These are phyloP conservation scores for Cladosporium sp. DNA, from an alignment of 2,329 filamentous ascomycete species.

Conservation along the genomic window DNA sequence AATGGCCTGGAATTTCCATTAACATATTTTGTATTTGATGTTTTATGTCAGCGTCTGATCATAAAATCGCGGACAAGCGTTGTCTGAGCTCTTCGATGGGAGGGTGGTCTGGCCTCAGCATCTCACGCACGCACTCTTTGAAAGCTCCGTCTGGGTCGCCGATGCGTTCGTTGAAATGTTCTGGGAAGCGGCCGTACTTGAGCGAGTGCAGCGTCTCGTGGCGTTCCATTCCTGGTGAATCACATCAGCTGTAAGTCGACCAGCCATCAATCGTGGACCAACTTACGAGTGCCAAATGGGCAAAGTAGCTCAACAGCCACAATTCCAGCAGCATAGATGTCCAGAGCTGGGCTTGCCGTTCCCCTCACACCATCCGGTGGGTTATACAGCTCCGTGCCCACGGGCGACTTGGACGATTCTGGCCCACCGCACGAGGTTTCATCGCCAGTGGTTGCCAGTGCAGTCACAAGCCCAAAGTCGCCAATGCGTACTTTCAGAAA, in stretches of 20 bases:
- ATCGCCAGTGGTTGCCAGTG: conserved; percentile 43
- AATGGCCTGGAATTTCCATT: not conserved
- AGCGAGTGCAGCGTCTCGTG: conserved; percentile 37
- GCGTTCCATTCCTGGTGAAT: conserved; percentile 40
- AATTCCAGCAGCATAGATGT: conserved; percentile 63
- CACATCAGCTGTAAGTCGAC: not conserved
- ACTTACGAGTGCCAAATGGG: conserved; percentile 47
- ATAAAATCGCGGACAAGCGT: conserved; percentile 7
- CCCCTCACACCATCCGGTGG: conserved; percentile 43
- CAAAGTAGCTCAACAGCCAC: conserved; percentile 63
- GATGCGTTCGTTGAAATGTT: conserved; percentile 12
- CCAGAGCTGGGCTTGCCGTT: conserved; percentile 53
- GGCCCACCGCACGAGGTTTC: not conserved
- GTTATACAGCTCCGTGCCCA: conserved; percentile 64
- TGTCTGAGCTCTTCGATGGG: conserved; percentile 10
- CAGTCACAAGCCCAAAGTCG: conserved; percentile 66
- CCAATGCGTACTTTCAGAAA: conserved; percentile 57
- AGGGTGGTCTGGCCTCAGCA: conserved; percentile 14
- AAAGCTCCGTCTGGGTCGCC: conserved; percentile 11
- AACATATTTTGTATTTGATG: not conserved
- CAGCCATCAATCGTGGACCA: not conserved
- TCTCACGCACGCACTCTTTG: conserved; percentile 12
- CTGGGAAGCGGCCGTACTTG: conserved; percentile 51
- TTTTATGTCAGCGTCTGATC: not conserved
- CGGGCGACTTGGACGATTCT: conserved; percentile 35